These are phyloP conservation scores for Physcia stellaris DNA, from an alignment of 495 filamentous ascomycete genomes.

Conservation along the genomic window DNA sequence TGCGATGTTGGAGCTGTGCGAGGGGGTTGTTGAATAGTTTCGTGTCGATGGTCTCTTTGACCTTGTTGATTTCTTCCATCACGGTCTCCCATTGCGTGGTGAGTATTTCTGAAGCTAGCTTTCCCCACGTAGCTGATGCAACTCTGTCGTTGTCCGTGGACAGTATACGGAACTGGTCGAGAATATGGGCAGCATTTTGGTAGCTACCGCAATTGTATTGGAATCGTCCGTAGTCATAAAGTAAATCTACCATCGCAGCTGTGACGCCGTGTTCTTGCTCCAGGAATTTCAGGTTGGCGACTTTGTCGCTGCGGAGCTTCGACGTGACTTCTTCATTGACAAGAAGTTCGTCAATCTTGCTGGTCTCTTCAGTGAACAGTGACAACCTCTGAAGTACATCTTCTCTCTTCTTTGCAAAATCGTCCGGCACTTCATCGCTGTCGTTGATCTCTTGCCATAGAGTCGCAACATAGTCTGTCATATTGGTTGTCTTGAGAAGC, in stretches of 20 bases:
- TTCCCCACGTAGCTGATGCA: constrained; percentile 87
- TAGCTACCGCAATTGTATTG: constrained; percentile 96
- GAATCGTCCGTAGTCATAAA: constrained; percentile 89
- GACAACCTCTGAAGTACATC: constrained; percentile 72
- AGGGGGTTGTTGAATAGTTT: constrained; percentile 91
- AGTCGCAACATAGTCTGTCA: constrained; percentile 90
- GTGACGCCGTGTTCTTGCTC: constrained; percentile 92
- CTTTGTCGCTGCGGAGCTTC: constrained; percentile 86
- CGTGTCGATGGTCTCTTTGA: constrained; percentile 84
- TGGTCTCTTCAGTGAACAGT: constrained; percentile 68
- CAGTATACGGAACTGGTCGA: constrained; percentile 93
- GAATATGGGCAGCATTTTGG: constrained; percentile 66
- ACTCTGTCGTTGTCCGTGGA: constrained; percentile 98
- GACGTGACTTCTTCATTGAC: constrained; percentile 75
- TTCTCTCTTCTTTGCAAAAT: constrained; percentile 77
- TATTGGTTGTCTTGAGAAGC: constrained; percentile 89
- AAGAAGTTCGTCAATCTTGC: constrained; percentile 71
- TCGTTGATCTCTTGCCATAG: constrained; percentile 78
- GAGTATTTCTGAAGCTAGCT: constrained; percentile 86
- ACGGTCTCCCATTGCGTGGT: constrained; percentile 85
- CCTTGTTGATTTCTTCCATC: constrained; percentile 90
- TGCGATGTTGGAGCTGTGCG: constrained; percentile 84
- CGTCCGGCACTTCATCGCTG: constrained; percentile 61
- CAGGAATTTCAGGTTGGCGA: constrained; percentile 88
- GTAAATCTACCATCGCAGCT: constrained; percentile 81